Percentiles rank a stretch among this genome's conserved stretches.
Evolutionary conservation across 2,329 filamentous ascomycete species (phyloP).

Genomic region (Zymoseptoria tritici): DNA sequence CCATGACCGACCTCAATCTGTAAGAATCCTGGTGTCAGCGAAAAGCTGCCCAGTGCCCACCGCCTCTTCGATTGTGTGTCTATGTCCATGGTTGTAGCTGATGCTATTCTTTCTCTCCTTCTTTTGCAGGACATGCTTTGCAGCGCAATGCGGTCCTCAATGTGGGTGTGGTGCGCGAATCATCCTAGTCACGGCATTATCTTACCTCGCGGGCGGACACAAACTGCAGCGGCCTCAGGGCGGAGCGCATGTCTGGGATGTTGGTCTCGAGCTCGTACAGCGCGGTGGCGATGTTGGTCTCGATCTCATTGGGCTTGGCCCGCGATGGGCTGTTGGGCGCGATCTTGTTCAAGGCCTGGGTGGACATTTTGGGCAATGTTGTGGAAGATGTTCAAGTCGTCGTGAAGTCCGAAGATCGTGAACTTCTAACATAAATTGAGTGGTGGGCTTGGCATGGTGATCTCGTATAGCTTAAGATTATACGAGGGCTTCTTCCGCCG

Average conservation of each 20-base stretch:
- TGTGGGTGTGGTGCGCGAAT: not conserved
- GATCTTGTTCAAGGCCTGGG: slow-evolving; percentile 91
- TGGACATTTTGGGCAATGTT: slow-evolving; percentile 46
- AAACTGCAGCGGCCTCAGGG: slow-evolving; percentile 96
- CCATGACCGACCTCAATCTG: slow-evolving; percentile 99
- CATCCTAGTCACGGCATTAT: slow-evolving; percentile 24
- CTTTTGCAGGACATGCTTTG: slow-evolving; percentile 2
- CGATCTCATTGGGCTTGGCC: slow-evolving; percentile 93
- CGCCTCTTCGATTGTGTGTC: slow-evolving; percentile 42
- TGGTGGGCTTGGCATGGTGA: not conserved
- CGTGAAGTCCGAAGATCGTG: not conserved
- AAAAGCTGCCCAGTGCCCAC: slow-evolving; percentile 49
- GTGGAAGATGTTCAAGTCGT: not conserved
- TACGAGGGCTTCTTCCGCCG: not conserved
- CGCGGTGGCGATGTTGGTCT: slow-evolving; percentile 92
- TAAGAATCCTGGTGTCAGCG: slow-evolving; percentile 51
- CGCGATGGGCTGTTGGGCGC: slow-evolving; percentile 93
- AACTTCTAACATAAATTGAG: not conserved
- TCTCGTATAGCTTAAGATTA: not conserved
- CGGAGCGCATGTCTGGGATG: slow-evolving; percentile 93
- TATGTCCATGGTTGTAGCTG: slow-evolving; percentile 5
- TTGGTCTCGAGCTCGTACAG: slow-evolving; percentile 99
- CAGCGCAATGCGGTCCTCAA: slow-evolving; percentile 1
- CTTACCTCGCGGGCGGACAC: slow-evolving; percentile 99
- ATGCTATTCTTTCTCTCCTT: slow-evolving; percentile 4